Conservation (phyloP, 2,329 filamentous ascomycete species). For the Apiospora kogelbergensis region DNA sequence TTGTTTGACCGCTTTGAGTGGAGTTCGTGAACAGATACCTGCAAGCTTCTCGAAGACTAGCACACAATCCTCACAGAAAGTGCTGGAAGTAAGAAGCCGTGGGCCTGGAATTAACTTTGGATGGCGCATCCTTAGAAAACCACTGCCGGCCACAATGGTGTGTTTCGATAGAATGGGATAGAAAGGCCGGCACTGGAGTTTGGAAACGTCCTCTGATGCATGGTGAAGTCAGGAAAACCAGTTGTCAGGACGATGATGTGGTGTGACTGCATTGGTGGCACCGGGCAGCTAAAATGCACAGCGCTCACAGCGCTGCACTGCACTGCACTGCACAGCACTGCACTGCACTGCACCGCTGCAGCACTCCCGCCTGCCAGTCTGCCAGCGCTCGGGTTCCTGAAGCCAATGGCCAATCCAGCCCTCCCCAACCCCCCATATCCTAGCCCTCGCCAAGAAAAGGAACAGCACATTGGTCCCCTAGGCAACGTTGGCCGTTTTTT, state of each 20-base stretch:
- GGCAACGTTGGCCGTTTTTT: not conserved
- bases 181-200: not conserved
- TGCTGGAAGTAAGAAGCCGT: not conserved
- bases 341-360: not conserved
- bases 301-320: too few species aligned
- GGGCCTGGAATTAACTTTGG: not conserved
- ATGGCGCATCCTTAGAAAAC: not conserved
- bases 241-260: not conserved
- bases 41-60: not conserved
- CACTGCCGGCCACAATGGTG: not conserved
- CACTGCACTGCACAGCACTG: too few species aligned
- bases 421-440: not conserved
- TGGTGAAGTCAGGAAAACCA: not conserved
- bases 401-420: too few species aligned
- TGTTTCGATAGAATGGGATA: not conserved
- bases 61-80: not conserved
- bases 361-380: not conserved
- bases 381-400: not conserved
- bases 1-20: constrained; percentile 2
- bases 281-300: too few species aligned
- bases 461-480: constrained; percentile 3
- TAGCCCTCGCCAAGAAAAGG: not conserved
- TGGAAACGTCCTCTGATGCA: not conserved
- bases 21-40: not conserved
- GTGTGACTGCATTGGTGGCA: not conserved